Evolutionary conservation across 2,329 filamentous ascomycete genomes (phyloP), one percentile per base, ranked within the genome.

Genomic region (Acrocalymma vagum): DNA sequence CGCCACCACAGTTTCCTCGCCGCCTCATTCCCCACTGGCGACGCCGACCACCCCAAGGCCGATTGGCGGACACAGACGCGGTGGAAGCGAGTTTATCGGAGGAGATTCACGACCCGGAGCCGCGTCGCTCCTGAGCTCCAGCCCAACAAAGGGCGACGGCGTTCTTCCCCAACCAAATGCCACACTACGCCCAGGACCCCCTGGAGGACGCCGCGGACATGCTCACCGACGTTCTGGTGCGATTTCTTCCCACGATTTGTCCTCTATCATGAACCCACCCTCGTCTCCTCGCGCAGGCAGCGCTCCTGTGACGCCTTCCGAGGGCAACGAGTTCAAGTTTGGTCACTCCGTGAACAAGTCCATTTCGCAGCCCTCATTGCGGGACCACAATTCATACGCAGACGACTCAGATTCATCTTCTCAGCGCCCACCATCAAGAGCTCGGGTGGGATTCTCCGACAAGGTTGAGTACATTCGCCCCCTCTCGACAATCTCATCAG

Each of bases 61-160:
- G 16, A 72, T 73, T 21, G 84, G 85, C 15, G 65, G 65, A 37
- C 88, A 91, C 63, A 81, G 86, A 58, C 82, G 92, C 59, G 88
- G 88, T 38, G 87, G 85, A 18, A 96, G 91, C 65, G 91, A 96
- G 65, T 91, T 95, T 60, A 88, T 95, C 30, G 90, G 90, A 24
- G 88, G 87, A 6, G 87, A 86, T 55, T 72, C 72, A 28, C 72
- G 74, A 58, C 51, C 69, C 57, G 73, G 76, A 59, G 62, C 71
- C 72, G 80, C 53, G 75, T 83, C 55, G 69, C 78, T 70, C 73
- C 77, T 88, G 72, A 88, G 83, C 67, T 81, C 82, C 9, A 90
- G 85, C 58, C 85, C 87, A 18, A 87, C 84, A 9, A 89, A 85
- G 38, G 79, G 76, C 44, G 82, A 83, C 5, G 79, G 81, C 51